These are phyloP conservation scores for Bruguiera parviflora DNA, from an alignment of 345 rosid genomes.

Conservation along the genomic window DNA sequence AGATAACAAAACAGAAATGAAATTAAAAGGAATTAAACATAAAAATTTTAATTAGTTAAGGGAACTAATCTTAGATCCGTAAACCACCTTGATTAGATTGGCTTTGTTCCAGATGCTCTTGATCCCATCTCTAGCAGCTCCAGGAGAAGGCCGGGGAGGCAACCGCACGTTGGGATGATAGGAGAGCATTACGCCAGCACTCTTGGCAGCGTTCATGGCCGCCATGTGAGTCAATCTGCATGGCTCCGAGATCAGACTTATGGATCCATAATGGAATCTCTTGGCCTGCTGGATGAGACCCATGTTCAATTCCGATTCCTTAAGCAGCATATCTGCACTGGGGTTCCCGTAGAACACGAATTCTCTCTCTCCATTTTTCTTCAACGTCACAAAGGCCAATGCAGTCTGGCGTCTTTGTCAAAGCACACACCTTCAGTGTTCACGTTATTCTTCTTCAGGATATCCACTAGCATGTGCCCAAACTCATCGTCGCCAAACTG, in stretches of 20 bases:
- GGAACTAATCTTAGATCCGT: not conserved
- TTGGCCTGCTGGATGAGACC: slow-evolving; percentile 53
- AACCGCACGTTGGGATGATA: slow-evolving; percentile 65
- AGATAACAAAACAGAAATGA: too few species aligned
- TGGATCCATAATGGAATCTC: slow-evolving; percentile 73
- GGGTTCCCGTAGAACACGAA: slow-evolving; percentile 76
- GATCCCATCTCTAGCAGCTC: slow-evolving; percentile 59
- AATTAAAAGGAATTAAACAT: not conserved
- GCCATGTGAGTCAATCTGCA: slow-evolving; percentile 67
- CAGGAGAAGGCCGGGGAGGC: slow-evolving; percentile 63
- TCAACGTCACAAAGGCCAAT: slow-evolving; percentile 60
- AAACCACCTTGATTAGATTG: slow-evolving; percentile 53
- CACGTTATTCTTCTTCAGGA: slow-evolving; percentile 55
- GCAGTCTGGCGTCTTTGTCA: slow-evolving; percentile 64
- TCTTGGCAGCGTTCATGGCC: slow-evolving; percentile 65
- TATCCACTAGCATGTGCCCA: slow-evolving; percentile 62
- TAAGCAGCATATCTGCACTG: slow-evolving; percentile 67
- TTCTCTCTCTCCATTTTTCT: slow-evolving; percentile 60
- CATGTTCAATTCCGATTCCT: slow-evolving; percentile 57
- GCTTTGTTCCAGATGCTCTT: slow-evolving; percentile 62
- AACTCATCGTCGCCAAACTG: slow-evolving; percentile 75
- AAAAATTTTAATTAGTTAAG: too few species aligned
- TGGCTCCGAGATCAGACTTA: slow-evolving; percentile 66
- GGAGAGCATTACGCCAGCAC: slow-evolving; percentile 52
- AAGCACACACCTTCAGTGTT: slow-evolving; percentile 54